Evolutionary conservation across 768 basidiomycete genomes (phyloP).

Genomic region (Pulveroboletus sp.): DNA sequence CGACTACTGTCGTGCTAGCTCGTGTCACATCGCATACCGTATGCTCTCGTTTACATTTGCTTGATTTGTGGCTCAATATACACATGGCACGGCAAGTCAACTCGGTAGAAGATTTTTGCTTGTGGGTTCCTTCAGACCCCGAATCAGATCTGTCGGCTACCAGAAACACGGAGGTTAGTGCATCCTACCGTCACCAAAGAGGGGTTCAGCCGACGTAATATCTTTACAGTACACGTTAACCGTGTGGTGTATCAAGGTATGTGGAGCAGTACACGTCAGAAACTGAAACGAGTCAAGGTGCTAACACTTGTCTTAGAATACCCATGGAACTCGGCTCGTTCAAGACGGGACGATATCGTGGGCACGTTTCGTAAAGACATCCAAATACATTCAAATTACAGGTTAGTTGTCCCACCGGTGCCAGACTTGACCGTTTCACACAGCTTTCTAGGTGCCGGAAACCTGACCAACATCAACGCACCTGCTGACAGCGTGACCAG

Average conservation of each 20-base stretch:
- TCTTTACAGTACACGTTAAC: slow-evolving; percentile 43
- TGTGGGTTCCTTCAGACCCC: slow-evolving; percentile 50
- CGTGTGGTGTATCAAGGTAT: slow-evolving; percentile 50
- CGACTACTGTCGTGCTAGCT: slow-evolving; percentile 59
- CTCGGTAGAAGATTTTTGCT: slow-evolving; percentile 53
- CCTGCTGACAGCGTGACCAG: slow-evolving; percentile 58
- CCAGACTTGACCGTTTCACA: slow-evolving; percentile 18
- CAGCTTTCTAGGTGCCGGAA: slow-evolving; percentile 53
- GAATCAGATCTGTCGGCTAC: slow-evolving; percentile 53
- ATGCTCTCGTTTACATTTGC: slow-evolving; percentile 19
- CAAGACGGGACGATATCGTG: slow-evolving; percentile 69
- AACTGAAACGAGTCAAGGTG: neutral
- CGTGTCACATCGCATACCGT: slow-evolving; percentile 69
- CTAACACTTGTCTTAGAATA: slow-evolving; percentile 35
- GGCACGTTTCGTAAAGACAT: slow-evolving; percentile 68
- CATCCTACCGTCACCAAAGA: slow-evolving; percentile 1
- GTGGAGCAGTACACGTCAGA: slow-evolving; percentile 6
- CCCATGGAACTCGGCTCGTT: slow-evolving; percentile 64
- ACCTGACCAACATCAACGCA: slow-evolving; percentile 65
- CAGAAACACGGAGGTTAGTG: slow-evolving; percentile 58
- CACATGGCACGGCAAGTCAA: slow-evolving; percentile 42
- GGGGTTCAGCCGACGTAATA: slow-evolving; percentile 12
- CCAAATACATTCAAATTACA: slow-evolving; percentile 72
- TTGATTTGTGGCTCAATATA: neutral
- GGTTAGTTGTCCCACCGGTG: slow-evolving; percentile 35